These are phyloP conservation scores for Heterobasidion occidentale DNA, from an alignment of 1,284 basidiomycete genomes.

Conservation along the genomic window DNA sequence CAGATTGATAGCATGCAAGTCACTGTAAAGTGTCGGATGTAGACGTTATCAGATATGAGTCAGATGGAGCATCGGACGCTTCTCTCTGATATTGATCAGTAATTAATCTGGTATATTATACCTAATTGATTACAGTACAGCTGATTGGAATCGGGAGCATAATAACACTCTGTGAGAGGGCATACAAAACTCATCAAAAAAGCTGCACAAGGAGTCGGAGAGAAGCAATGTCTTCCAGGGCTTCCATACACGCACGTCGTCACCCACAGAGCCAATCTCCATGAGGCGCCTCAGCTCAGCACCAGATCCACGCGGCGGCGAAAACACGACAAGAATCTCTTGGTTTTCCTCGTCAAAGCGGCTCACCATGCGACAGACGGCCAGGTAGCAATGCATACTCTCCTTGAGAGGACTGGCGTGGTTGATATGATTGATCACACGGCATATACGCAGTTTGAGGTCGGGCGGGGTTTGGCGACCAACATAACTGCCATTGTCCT, in stretches of 20 bases:
- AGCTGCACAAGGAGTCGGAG: background rate
- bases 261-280: background rate
- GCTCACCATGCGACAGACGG: slow-evolving; percentile 1
- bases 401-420: background rate
- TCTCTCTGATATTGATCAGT: too few species aligned
- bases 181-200: background rate
- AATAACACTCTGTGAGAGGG: background rate
- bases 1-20: too few species aligned
- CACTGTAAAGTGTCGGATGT: too few species aligned
- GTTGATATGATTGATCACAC: background rate
- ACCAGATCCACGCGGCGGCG: background rate
- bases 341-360: background rate
- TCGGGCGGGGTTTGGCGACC: slow-evolving; percentile 1
- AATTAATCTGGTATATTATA: too few species aligned
- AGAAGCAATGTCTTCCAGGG: background rate
- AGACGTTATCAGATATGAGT: too few species aligned
- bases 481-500: slow-evolving; percentile 27
- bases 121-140: too few species aligned
- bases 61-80: too few species aligned
- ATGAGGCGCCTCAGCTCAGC: background rate
- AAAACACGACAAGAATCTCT: slow-evolving; percentile 4
- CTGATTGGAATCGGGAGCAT: background rate
- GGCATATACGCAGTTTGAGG: slow-evolving; percentile 5
- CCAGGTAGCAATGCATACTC: slow-evolving; percentile 3
- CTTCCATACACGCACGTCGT: slow-evolving; percentile 5